Evolutionary conservation across 1,139 yeast species (phyloP).

Genomic region (Magnusiomyces sp.): DNA sequence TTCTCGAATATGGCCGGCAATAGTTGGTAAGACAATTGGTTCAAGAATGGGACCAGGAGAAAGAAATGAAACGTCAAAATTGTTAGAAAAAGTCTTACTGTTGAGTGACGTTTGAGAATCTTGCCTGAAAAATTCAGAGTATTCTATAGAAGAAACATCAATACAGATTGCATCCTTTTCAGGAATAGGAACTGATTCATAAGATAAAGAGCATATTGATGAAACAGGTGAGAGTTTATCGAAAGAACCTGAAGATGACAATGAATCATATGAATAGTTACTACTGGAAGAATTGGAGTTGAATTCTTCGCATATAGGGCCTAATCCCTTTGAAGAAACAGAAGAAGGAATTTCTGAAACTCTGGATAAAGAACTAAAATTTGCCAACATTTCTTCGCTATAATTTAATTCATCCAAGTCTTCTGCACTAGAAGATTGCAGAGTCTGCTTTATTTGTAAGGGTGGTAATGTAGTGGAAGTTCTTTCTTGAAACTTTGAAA

Average conservation of each 20-base stretch:
- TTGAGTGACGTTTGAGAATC: neutral
- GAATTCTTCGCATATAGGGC: no score
- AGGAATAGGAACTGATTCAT: conserved; percentile 7
- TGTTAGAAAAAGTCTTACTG: neutral
- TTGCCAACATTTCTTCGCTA: no score
- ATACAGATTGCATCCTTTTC: conserved; percentile 6
- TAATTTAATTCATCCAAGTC: no score
- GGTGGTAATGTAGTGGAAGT: conserved; percentile 3
- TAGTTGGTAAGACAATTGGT: conserved; percentile 23
- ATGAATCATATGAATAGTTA: neutral
- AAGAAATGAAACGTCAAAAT: neutral
- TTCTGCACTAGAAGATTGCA: no score
- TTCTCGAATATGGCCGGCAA: conserved; percentile 25
- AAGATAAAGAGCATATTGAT: neutral
- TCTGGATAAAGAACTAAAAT: no score
- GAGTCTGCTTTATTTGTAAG: neutral
- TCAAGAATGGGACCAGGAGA: conserved; percentile 1
- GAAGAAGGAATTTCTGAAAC: no score
- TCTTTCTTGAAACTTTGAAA: neutral
- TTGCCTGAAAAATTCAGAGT: conserved; percentile 1
- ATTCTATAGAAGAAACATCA: conserved; percentile 9
- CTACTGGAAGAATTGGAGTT: neutral
- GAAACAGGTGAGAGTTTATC: no score
- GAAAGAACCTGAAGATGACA: no score
- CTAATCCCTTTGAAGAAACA: no score